Evolutionary conservation across 306 rosid species (phyloP), one percentile per base, ranked within the genome.

Genomic region (Sphenostylis stenocarpa): DNA sequence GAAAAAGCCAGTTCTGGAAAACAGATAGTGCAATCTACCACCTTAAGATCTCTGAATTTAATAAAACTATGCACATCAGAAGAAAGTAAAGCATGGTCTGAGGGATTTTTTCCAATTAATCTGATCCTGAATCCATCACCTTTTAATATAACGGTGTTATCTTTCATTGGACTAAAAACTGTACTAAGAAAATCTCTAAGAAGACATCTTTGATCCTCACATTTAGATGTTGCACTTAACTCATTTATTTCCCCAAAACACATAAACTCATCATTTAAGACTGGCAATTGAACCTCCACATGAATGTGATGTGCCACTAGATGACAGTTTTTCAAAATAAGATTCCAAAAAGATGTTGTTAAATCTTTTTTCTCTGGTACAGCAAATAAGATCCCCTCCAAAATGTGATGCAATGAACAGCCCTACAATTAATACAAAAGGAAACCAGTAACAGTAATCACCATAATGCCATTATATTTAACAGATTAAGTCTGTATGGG

Each of bases 281-380:
- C 28, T 4, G 97, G 89, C 31, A 89, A 85, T 70, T 84, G 86
- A 84, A 90, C 77, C 78, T 85, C 86, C 49, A 82, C 17, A 14
- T 43, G 81, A 52, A 87, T 74, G 69, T 43, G 31, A 24, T 81
- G 76, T 75, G 82, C 82, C 74, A 81, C 87, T 49, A 95, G 86
- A 80, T 80, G 88, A 86, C 88, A 92, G 49, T 87, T 90, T 69
- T 88, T 89, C 77, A 95, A 87, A 28, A 92, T 70, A 21, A 89
- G 81, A 79, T 80, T 85, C 87, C 70, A 68, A 72, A 86, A 62
- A 31, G 93, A 83, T 65, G 83, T 78, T 68, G 79, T 76, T 58
- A 86, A 88, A 70, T 62, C 77, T 61, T 68, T 86, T 72, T 81
- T 82, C 66, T 90, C 80, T 21, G 86, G 75, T 8, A 58, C 79